Evolutionary conservation across 805 yeast species (phyloP).

Genomic region (Kuraishia piskuri): DNA sequence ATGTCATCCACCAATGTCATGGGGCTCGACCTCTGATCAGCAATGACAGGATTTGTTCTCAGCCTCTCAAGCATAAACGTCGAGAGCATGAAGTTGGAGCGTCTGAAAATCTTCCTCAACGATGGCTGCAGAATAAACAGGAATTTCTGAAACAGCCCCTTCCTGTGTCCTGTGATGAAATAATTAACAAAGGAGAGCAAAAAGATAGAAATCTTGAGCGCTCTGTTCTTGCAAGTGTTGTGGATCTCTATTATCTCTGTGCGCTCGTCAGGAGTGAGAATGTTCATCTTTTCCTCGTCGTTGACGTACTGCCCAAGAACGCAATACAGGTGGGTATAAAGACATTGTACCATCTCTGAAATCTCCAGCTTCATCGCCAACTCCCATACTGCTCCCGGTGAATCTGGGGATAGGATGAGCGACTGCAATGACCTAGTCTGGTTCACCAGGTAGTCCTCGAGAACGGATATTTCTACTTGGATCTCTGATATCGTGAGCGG

Average conservation of each 20-base stretch:
- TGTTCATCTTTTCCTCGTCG: not conserved
- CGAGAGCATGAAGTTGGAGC: not conserved
- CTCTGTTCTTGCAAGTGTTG: not conserved
- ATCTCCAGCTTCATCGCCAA: not conserved
- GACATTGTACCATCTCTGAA: not conserved
- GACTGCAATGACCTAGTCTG: not conserved
- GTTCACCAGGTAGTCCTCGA: not conserved
- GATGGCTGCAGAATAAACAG: not conserved
- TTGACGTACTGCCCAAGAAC: not conserved
- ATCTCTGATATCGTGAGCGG: not conserved
- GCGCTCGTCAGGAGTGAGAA: not conserved
- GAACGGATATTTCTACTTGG: not conserved
- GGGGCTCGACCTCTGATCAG: not conserved
- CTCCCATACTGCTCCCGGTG: not conserved
- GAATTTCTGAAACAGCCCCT: not conserved
- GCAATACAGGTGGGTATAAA: not conserved
- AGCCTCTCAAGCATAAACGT: not conserved
- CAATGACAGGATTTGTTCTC: not conserved
- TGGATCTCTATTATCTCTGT: not conserved
- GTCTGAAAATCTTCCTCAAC: not conserved
- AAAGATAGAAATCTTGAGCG: not conserved
- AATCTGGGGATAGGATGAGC: not conserved
- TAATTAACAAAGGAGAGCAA: not conserved
- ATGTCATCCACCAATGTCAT: slow-evolving; percentile 11
- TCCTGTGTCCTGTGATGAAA: not conserved